Evolutionary conservation across 2,329 filamentous ascomycete species (phyloP), one percentile per base, ranked within the genome.

Genomic region (Trichoderma asperellum): DNA sequence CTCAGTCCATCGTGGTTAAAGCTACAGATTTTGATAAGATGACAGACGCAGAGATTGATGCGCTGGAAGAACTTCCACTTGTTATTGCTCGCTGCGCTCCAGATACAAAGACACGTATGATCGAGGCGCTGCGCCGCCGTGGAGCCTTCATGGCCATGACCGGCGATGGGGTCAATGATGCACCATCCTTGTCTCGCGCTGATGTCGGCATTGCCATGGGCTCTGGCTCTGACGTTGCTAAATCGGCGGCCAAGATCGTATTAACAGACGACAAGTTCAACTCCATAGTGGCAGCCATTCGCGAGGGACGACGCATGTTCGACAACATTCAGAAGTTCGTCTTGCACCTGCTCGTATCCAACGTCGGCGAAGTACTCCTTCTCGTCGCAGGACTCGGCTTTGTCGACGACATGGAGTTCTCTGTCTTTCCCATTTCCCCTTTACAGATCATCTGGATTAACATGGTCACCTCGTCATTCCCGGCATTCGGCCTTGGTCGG

Each of bases 391-490:
- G 94, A 65, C 87, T 97, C 4, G 91, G 85, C 0, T 96, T 97
- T 82, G 91, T 93, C 75, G 94, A 97, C 76, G 73, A 80, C 2
- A 82, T 84, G 11, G 86, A 87, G 10, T 86, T 92, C 71, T 96
- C 93, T 0, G 93, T 97, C 11, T 97, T 96, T 79, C 94, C 93
- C 5, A 87, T 97, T 56, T 89, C 92, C 0, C 93, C 94, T 0
- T 88, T 97, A 12, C 90, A 97, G 75, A 95, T 97, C 72, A 87
- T 97, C 70, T 97, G 93, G 93, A 93, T 97, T 78, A 97, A 97
- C 80, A 95, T 97, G 91, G 87, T 96, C 68, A 97, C 94, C 0
- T 95, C 92, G 52, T 92, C 91, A 1, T 89, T 96, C 78, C 93
- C 93, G 1, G 94, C 94, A 70, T 96, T 97, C 82, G 94, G 93